phyloP scores from a whole-genome alignment of 1,139 yeast species.

The Yamadazyma aaseri region DNA sequence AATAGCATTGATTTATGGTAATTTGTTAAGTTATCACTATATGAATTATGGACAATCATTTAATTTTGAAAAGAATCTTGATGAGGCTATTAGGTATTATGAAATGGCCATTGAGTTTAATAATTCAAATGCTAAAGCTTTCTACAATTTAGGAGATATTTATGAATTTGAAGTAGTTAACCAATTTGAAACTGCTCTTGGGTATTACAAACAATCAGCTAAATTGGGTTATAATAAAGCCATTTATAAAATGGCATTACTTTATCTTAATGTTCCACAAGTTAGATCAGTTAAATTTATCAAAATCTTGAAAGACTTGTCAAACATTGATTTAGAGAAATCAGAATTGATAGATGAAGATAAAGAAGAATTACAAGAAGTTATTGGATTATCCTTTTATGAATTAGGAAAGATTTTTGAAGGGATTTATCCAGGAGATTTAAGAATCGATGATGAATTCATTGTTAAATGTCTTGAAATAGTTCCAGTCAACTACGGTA shows the following conservation, averaged over 20 bases:
- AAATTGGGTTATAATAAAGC: conserved; percentile 45
- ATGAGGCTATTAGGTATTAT: conserved; percentile 31
- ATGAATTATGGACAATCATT: conserved; percentile 37
- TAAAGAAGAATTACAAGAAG: conserved; percentile 41
- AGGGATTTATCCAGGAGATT: conserved; percentile 55
- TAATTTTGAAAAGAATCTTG: conserved; percentile 31
- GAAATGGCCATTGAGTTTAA: conserved; percentile 34
- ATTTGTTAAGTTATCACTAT: conserved; percentile 40
- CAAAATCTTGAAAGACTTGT: conserved; percentile 37
- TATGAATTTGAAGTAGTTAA: conserved; percentile 34
- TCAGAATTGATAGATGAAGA: conserved; percentile 41
- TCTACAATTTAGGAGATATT: conserved; percentile 42
- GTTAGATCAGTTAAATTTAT: conserved; percentile 37
- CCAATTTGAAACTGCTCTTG: conserved; percentile 33
- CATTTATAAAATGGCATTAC: conserved; percentile 41
- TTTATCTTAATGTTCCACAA: conserved; percentile 36
- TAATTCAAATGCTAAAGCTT: conserved; percentile 33
- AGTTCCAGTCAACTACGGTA: conserved; percentile 52
- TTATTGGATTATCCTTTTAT: conserved; percentile 42
- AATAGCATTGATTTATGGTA: conserved; percentile 39
- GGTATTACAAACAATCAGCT: conserved; percentile 39
- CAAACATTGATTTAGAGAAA: conserved; percentile 35
- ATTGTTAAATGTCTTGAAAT: conserved; percentile 32
- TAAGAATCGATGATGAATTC: conserved; percentile 37
- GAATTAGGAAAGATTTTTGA: conserved; percentile 73